These are phyloP conservation scores for Myxozyma lipomycoides DNA, from an alignment of 805 yeast genomes.

Conservation along the genomic window DNA sequence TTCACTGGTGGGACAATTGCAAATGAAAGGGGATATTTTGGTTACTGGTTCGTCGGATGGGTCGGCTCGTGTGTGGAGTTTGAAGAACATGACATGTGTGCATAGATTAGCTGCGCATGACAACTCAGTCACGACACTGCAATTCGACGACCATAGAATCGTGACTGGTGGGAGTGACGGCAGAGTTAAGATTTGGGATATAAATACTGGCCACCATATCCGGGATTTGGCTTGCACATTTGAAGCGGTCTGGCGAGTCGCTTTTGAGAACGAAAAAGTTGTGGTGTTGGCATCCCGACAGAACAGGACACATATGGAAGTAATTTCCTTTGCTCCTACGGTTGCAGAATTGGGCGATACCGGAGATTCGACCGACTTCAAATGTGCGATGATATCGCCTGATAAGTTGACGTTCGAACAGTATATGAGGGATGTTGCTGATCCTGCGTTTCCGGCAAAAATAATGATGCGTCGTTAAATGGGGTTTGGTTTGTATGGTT, in stretches of 20 bases:
- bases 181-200: conserved; percentile 42
- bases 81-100: conserved; percentile 71
- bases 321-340: conserved; percentile 38
- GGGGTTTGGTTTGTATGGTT: neutral
- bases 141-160: conserved; percentile 40
- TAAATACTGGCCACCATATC: conserved; percentile 39
- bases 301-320: conserved; percentile 37
- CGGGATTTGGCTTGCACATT: conserved; percentile 38
- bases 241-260: conserved; percentile 43
- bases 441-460: too few relatives aligned
- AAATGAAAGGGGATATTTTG: conserved; percentile 63
- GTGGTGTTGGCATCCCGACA: conserved; percentile 38
- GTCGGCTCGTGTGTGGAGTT: conserved; percentile 76
- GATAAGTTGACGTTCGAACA: neutral
- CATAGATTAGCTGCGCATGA: conserved; percentile 52
- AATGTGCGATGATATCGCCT: neutral
- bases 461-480: neutral
- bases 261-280: conserved; percentile 40
- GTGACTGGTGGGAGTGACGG: conserved; percentile 46
- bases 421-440: neutral
- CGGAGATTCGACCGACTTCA: too few relatives aligned
- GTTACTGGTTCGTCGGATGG: conserved; percentile 89
- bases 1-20: conserved; percentile 86
- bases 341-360: neutral
- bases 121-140: conserved; percentile 42